Evolutionary conservation across 768 basidiomycete species (phyloP), one percentile per base, ranked within the genome.

Genomic region (Tricholoma flavovirens): DNA sequence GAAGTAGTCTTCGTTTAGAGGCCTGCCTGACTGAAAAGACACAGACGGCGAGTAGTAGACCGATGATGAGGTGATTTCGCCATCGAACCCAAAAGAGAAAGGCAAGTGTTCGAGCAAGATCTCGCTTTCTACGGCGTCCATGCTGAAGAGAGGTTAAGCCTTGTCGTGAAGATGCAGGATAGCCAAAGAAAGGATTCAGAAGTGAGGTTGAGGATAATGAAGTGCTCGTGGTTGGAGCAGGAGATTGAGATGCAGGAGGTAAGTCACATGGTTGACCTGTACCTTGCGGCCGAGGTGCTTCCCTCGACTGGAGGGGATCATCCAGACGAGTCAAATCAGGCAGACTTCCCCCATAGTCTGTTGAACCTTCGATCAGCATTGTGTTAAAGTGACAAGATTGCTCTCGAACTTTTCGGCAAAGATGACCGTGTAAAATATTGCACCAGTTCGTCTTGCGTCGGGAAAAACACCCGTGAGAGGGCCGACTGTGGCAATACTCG

Each of bases 171-270:
- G 61, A 74, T 40, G 76, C 75, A 5, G 88, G 86, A 64, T 90
- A 90, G 3, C 88, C 88, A 59, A 81, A 91, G 69, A 84, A 90
- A 1, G 89, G 89, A 59, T 89, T 90, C 38, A 81, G 69, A 35
- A 72, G 65, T 24, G 88, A 89, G 29, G 79, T 82, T 17, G 85
- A 76, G 8, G 84, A 75, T 55, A 67, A 60, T 45, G 61, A 60
- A 54, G 62, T 61, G 54, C 63, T 59, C 45, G 60, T 60, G 54
- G 61, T 62, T 55, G 61, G 56, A 48, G 58, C 58, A 54, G 60
- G 59, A 49, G 45, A 51, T 29, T 57, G 59, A 55, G 62, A 59
- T 59, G 59, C 35, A 54, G 55, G 58, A 50, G 60, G 58, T 59
- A 65, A 51, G 61, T 53, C 57, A 58, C 55, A 21, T 60, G 57